These are phyloP conservation scores for Schwanniomyces yamadae DNA, from an alignment of 805 yeast species.

Conservation along the genomic window DNA sequence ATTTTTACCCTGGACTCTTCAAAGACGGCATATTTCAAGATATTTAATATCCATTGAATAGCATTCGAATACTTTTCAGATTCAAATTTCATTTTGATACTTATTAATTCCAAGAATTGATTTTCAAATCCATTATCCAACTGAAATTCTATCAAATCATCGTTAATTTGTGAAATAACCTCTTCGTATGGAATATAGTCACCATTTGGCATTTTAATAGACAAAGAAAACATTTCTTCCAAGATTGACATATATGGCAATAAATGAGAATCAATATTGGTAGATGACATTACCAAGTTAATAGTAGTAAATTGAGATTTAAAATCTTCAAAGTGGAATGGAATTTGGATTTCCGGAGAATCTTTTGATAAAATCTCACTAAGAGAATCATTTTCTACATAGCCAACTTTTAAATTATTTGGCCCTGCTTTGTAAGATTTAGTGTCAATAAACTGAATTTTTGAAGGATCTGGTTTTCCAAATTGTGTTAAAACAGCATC, in stretches of 20 bases:
- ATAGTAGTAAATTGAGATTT: constrained; percentile 77
- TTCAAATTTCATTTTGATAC: constrained; percentile 61
- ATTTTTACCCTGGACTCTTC: constrained; percentile 72
- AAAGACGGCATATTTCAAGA: constrained; percentile 64
- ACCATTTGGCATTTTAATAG: constrained; percentile 65
- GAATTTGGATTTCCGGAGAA: constrained; percentile 59
- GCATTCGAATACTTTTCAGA: constrained; percentile 62
- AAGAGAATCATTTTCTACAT: constrained; percentile 25
- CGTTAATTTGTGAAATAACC: constrained; percentile 70
- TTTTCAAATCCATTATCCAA: constrained; percentile 58
- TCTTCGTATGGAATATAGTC: constrained; percentile 61
- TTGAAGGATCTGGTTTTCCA: constrained; percentile 70
- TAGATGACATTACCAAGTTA: constrained; percentile 58
- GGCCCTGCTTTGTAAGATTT: constrained; percentile 60
- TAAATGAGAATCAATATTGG: constrained; percentile 47
- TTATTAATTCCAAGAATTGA: constrained; percentile 64
- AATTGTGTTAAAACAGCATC: constrained; percentile 58
- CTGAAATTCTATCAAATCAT: constrained; percentile 64
- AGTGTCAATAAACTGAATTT: constrained; percentile 70
- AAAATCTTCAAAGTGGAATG: constrained; percentile 75
- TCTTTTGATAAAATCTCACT: constrained; percentile 18
- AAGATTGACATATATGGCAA: constrained; percentile 65
- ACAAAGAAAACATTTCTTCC: constrained; percentile 68
- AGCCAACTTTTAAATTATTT: constrained; percentile 35
- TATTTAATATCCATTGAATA: constrained; percentile 71